Base-by-base conservation (phyloP, 164 flowering plant species). In the Magnolia kwangsiensis region DNA sequence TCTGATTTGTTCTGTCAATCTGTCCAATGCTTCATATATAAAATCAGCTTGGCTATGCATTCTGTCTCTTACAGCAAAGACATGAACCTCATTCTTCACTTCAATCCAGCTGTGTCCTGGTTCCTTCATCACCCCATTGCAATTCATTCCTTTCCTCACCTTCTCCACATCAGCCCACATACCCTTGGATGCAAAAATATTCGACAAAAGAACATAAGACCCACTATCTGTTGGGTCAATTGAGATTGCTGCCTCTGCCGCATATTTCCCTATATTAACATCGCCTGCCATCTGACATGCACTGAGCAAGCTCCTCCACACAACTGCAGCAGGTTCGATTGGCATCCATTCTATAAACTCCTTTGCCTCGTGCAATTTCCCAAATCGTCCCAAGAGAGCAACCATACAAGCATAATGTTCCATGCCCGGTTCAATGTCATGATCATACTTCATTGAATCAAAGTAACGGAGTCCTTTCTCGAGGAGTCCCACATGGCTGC, bases 341-440 rank as follows among this genome's bases (percentile, higher is more conserved):
- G 90, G 91, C 90, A 92, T 88, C 69, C 75, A 83, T 71, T 89
- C 87, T 66, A 92, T 87, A 61, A 92, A 87, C 50, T 84, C 84
- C 78, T 81, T 87, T 37, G 92, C 92, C 73, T 89, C 86, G 50
- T 23, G 65, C 72, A 90, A 77, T 78, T 81, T 90, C 58, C 91
- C 90, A 66, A 90, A 89, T 73, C 89, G 82, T 18, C 92, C 90
- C 74, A 90, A 81, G 45, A 92, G 96, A 71, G 89, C 81, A 77
- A 90, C 94, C 69, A 90, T 76, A 70, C 88, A 86, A 61, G 88
- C 90, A 80, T 89, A 89, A 77, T 90, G 96, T 69, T 90, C 96
- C 21, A 78, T 86, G 27, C 92, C 92, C 19, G 90, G 90, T 78
- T 90, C 83, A 76, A 90, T 81, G 20, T 83, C 87, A 73, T 76